A percentile compares a stretch with the other conserved stretches of the same genome.
Conservation (phyloP, 257 asterid species). For the Anisodus acutangulus region DNA sequence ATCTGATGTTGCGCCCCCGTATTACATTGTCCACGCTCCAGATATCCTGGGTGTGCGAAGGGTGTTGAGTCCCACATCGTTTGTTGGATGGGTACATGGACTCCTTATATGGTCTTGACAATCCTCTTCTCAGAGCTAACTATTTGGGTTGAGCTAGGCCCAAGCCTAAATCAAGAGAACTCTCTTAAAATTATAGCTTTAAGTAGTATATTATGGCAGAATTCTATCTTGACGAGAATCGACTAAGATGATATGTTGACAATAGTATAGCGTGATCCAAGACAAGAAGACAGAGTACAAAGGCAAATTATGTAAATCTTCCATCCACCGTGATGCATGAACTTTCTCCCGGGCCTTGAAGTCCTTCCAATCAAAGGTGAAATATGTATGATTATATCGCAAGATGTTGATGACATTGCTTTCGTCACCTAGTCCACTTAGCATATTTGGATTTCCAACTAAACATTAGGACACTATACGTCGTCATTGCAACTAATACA, state of each 20-base stretch:
- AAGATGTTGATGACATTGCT: not conserved
- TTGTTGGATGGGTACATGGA: no score
- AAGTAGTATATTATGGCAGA: not conserved
- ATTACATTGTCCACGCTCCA: no score
- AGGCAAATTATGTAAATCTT: not conserved
- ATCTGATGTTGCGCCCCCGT: no score
- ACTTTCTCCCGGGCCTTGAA: not conserved
- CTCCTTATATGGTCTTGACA: no score
- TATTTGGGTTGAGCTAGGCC: no score
- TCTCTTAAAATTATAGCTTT: not conserved
- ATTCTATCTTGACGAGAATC: not conserved
- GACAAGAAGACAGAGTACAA: not conserved
- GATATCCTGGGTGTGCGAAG: no score
- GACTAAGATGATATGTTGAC: not conserved
- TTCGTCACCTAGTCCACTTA: not conserved
- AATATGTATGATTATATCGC: not conserved
- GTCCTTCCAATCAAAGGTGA: not conserved
- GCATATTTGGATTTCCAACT: not conserved
- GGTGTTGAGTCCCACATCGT: no score
- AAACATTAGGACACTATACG: not conserved
- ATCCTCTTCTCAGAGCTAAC: no score
- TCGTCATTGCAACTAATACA: not conserved
- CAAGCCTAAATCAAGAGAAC: not conserved
- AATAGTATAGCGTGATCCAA: not conserved
- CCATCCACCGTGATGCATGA: not conserved